Evolutionary conservation across 352 stramenopile genomes (phyloP), one percentile per base, ranked within the genome.

Genomic region (Phytophthora uliginosa): DNA sequence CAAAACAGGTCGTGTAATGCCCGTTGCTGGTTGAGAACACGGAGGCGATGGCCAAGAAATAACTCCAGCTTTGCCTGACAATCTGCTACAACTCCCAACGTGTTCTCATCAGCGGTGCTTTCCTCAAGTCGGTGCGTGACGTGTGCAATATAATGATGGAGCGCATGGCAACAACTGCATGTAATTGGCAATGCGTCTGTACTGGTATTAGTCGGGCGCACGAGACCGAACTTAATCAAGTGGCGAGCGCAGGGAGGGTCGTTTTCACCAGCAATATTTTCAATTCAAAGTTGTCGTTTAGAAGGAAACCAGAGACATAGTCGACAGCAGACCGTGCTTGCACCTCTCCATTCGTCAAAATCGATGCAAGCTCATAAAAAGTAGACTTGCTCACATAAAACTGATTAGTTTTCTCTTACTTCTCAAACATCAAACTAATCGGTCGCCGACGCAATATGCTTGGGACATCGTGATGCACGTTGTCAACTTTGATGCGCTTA

Each of bases 281-380:
- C 50, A 40, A 55, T 15, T 4, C 8, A 34, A 68, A 55, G 28
- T 24, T 61, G 51, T 61, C 61, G 24, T 68, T 61, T 10, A 68
- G 20, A 33, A 61, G 52, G n/a, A 61, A 17, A 10, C 9, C 61
- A 40, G 61, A 38, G 10, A 68, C 61, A 56, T 61, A 61, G n/a
- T 68, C 61, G 3, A 62, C 51, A 2, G 61, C 51, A 6, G 20
- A 34, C 5, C 61, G 61, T 13, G 24, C 22, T 33, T 50, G 3
- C 10, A 68, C 36, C 34, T 68, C 61, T 13, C 61, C 61, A 48
- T 68, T 8, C 5, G 61, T 68, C 24, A 68, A 55, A 47, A 68
- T 48, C 6, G 22, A 42, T 13, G 51, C 22, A n/a, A 68, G 15
- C 2, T 12, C 5, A 34, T 61, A 56, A 31, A n/a, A 61, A 3